Conservation (phyloP, 2,329 filamentous ascomycete species). For the Ophiostoma angusticollis region DNA sequence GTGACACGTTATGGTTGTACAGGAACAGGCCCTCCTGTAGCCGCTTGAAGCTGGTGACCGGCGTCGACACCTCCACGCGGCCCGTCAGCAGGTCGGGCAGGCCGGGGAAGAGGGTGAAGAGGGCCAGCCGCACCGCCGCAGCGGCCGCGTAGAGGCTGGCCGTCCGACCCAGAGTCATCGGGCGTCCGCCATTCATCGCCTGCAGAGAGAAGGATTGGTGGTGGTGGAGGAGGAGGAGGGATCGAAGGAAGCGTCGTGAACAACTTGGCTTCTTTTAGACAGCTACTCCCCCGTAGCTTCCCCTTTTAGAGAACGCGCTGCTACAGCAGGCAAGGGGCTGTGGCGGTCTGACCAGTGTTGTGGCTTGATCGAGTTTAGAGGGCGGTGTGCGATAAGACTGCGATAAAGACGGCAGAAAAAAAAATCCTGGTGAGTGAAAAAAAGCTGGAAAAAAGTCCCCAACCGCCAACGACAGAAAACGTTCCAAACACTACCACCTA, state of each 20-base stretch:
- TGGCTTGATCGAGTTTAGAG: background rate
- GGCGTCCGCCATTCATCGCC: conserved; percentile 14
- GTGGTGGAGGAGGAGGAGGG: background rate
- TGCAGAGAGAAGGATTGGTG: background rate
- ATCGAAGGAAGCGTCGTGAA: too few species aligned
- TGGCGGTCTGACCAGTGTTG: too few species aligned
- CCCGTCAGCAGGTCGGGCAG: conserved; percentile 76
- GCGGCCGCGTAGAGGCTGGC: conserved; percentile 61
- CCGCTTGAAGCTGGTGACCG: conserved; percentile 96
- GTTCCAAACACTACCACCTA: too few species aligned
- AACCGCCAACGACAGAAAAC: background rate
- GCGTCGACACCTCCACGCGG: conserved; percentile 92
- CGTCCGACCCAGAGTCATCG: conserved; percentile 29
- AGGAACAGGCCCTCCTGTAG: conserved; percentile 95
- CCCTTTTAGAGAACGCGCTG: too few species aligned
- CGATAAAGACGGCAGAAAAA: conserved; percentile 11
- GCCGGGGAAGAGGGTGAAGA: conserved; percentile 70
- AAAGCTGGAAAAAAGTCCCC: conserved; percentile 14
- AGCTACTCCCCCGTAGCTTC: too few species aligned
- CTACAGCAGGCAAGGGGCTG: too few species aligned
- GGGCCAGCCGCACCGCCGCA: conserved; percentile 62
- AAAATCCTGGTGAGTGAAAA: conserved; percentile 13
- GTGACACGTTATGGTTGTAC: conserved; percentile 90
- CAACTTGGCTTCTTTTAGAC: too few species aligned
- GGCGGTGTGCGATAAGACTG: too few species aligned